Base-by-base conservation (phyloP, 1,284 basidiomycete species). In the Trichosporon ovoides region DNA sequence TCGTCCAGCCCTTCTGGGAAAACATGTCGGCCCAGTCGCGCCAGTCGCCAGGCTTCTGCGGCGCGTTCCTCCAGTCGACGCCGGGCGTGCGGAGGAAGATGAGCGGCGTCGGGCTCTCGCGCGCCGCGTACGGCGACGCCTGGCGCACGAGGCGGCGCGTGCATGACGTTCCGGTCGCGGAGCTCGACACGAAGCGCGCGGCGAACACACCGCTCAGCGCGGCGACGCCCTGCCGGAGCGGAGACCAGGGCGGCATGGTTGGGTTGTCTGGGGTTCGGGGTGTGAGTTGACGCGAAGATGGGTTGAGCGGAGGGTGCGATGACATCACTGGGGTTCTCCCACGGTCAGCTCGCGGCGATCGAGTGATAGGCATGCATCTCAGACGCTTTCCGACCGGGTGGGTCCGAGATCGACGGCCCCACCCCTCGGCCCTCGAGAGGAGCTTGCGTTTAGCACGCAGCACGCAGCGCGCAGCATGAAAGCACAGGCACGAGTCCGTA, bases 1-100 rank as follows among this genome's bases (percentile, higher is more conserved):
- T 83, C 0, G 82, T 85, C 69, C 83, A 86, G 1, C 85, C 84
- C 53, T 81, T 79, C 65, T 83, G 78, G 14, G 83, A 75, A 50
- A 85, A 80, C 78, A 82, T 80, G 11, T 80, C 78, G 0, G 81
- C 78, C 76, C 75, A 77, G 4, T 66, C 59, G 14, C 55, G 40
- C 68, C 70, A 78, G 22, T 56, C 51, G 6, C 22, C 3, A 7
- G 43, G 13, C 7, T n/a, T 11, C 9, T n/a, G 14, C 9, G 22
- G 24, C 9, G 35, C 58, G 28, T 11, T 22, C 13, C 40, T 11
- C 48, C 34, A 53, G 13, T 31, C 36, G 16, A 72, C 55, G 1
- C 68, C 69, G 11, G 63, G 64, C 0, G 69, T 64, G 20, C 69
- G 66, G 9, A 75, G 56, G 55, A 75, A 61, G 31, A 75, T 60